These are phyloP conservation scores for Aspergillus indologenus DNA, from an alignment of 495 filamentous ascomycete species.

Conservation along the genomic window DNA sequence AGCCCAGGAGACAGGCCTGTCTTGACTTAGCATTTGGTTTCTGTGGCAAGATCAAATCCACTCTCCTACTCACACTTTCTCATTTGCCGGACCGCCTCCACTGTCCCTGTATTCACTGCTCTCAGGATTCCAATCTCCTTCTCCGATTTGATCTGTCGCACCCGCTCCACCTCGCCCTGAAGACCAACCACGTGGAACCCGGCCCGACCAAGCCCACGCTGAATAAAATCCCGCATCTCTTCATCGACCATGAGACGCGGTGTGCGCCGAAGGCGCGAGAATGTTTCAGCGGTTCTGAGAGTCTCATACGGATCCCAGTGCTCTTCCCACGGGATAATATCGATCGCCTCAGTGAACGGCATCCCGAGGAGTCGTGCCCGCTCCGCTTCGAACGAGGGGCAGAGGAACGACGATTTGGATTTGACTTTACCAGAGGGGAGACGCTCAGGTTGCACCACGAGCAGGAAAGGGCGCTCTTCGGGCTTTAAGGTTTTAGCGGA, in stretches of 20 bases:
- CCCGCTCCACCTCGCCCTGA: slow-evolving; percentile 44
- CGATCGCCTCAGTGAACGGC: slow-evolving; percentile 41
- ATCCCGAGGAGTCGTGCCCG: slow-evolving; percentile 50
- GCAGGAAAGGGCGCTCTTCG: slow-evolving; percentile 55
- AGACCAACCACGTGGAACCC: slow-evolving; percentile 50
- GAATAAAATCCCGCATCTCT: slow-evolving; percentile 56
- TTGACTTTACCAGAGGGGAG: slow-evolving; percentile 33
- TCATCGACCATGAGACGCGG: slow-evolving; percentile 54
- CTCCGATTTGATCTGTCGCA: slow-evolving; percentile 49
- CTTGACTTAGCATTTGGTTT: neutral
- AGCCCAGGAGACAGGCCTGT: slow-evolving; percentile 44
- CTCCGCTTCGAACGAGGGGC: slow-evolving; percentile 52
- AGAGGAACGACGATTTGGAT: slow-evolving; percentile 49
- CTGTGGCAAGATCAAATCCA: neutral
- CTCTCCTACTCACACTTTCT: slow-evolving; percentile 35
- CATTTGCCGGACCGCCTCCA: slow-evolving; percentile 53
- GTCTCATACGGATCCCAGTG: slow-evolving; percentile 56
- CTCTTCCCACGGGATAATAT: slow-evolving; percentile 53
- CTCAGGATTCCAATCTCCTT: slow-evolving; percentile 49
- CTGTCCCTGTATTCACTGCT: slow-evolving; percentile 56
- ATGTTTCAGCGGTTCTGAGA: slow-evolving; percentile 33
- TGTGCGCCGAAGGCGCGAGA: slow-evolving; percentile 11
- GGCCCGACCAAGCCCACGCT: slow-evolving; percentile 41
- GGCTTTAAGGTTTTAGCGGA: slow-evolving; percentile 26
- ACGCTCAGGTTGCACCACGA: slow-evolving; percentile 45